Percentiles rank a stretch among this genome's conserved stretches.
These are phyloP conservation scores for Chlorophyllum brunneum DNA, from an alignment of 768 basidiomycete species.

Conservation along the genomic window DNA sequence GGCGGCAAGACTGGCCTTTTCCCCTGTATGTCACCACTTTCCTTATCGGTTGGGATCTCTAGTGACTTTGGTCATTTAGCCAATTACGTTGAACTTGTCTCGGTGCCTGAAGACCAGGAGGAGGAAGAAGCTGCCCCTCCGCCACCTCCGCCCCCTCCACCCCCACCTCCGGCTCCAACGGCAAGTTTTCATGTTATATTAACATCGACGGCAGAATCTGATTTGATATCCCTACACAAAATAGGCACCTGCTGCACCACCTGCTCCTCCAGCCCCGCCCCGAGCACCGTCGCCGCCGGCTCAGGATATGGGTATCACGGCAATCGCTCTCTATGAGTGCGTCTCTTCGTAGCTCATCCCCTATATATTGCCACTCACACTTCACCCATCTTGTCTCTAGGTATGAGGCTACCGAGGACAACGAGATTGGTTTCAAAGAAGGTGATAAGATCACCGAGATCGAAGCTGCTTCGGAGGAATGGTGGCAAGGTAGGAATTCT, in stretches of 20 bases:
- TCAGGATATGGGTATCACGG: conserved; percentile 55
- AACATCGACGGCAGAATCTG: too few relatives aligned
- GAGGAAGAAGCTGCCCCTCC: conserved; percentile 38
- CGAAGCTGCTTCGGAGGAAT: conserved; percentile 80
- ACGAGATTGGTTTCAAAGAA: conserved; percentile 83
- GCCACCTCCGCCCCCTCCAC: conserved; percentile 53
- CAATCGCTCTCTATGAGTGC: conserved; percentile 70
- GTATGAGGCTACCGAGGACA: conserved; percentile 89
- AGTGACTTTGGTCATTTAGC: conserved; percentile 36
- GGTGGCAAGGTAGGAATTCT: conserved; percentile 74
- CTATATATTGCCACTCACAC: not conserved
- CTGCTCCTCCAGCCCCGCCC: conserved; percentile 42
- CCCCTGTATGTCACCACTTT: conserved; percentile 56
- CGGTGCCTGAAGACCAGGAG: conserved; percentile 35
- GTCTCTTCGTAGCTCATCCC: conserved; percentile 20
- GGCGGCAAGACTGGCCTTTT: conserved; percentile 79
- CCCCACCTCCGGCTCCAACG: conserved; percentile 45
- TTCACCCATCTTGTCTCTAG: conserved; percentile 29
- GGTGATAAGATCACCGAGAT: conserved; percentile 78
- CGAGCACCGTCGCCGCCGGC: conserved; percentile 45
- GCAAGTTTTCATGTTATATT: not conserved
- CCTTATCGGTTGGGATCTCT: not conserved
- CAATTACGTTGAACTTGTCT: conserved; percentile 83
- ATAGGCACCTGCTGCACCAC: conserved; percentile 6
- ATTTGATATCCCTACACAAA: too few relatives aligned